These are phyloP conservation scores for Malassezia nana DNA, from an alignment of 1,284 basidiomycete genomes.

Conservation along the genomic window DNA sequence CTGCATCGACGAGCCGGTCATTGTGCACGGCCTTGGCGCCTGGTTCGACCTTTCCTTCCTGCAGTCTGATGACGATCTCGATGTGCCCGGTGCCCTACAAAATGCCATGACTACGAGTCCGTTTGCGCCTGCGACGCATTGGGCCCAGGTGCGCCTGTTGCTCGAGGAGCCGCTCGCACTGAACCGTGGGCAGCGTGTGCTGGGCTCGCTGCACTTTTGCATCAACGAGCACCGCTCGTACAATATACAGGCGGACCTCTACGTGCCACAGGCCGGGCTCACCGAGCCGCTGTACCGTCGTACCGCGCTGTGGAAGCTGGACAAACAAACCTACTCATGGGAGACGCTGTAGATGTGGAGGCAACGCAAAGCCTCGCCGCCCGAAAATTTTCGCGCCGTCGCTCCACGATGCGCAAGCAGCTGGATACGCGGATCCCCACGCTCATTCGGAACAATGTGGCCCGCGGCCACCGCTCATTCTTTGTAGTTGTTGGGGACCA, in stretches of 20 bases:
- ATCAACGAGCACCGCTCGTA: conserved; percentile 41
- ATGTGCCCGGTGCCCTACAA: conserved; percentile 4
- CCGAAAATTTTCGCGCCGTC: conserved; percentile 7
- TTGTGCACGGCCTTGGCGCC: conserved; percentile 38
- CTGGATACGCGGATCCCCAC: conserved; percentile 78
- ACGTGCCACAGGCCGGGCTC: conserved; percentile 14
- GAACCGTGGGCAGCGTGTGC: conserved; percentile 34
- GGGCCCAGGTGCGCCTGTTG: conserved; percentile 43
- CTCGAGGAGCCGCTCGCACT: conserved; percentile 39
- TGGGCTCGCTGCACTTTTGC: conserved; percentile 32
- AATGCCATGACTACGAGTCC: conserved; percentile 36
- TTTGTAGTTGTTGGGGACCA: conserved; percentile 94
- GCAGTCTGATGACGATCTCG: conserved; percentile 15
- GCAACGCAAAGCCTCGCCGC: not conserved
- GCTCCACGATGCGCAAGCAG: conserved; percentile 38
- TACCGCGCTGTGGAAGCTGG: conserved; percentile 33
- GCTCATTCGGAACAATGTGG: conserved; percentile 82
- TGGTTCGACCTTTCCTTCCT: conserved; percentile 44
- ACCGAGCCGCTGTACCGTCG: conserved; percentile 17
- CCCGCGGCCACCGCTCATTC: conserved; percentile 75
- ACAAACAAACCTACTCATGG: conserved; percentile 44
- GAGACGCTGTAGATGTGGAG: conserved; percentile 11
- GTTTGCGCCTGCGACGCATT: conserved; percentile 41
- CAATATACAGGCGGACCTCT: conserved; percentile 24
- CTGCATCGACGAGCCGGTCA: conserved; percentile 23